phyloP scores from a whole-genome alignment of 164 flowering plant genomes.

The Echeveria elegans region DNA sequence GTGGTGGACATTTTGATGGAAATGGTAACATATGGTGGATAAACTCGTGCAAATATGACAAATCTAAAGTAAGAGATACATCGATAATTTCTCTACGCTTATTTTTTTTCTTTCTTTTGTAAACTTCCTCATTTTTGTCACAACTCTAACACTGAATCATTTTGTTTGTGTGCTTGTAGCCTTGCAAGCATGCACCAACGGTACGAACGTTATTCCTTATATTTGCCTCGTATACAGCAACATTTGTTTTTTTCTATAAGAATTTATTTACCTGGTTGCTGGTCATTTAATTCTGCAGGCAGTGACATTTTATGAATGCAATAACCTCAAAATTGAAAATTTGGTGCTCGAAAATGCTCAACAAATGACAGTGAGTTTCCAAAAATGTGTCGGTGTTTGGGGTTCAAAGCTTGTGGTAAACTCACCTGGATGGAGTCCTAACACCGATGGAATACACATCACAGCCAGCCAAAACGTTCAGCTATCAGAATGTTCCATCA shows the following conservation, averaged over 20 bases:
- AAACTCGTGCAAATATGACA: conserved; percentile 30
- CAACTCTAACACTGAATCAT: neutral
- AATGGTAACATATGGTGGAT: conserved; percentile 61
- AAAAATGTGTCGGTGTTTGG: conserved; percentile 26
- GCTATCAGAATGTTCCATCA: conserved; percentile 27
- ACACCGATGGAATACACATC: conserved; percentile 80
- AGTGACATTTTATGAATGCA: conserved; percentile 33
- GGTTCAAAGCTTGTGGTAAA: conserved; percentile 32
- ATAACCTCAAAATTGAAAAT: conserved; percentile 25
- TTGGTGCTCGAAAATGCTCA: conserved; percentile 38
- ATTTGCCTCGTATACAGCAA: too few relatives aligned
- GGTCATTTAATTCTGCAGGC: too few relatives aligned
- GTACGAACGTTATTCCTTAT: too few relatives aligned
- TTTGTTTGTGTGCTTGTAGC: conserved; percentile 19
- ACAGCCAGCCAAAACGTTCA: conserved; percentile 32
- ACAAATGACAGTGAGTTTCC: conserved; percentile 40
- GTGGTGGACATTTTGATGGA: conserved; percentile 53
- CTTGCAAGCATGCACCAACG: conserved; percentile 27
- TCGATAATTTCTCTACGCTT: too few relatives aligned
- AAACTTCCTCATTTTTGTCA: neutral
- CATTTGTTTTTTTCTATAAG: too few relatives aligned
- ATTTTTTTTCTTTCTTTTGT: too few relatives aligned
- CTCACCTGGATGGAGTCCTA: conserved; percentile 63
- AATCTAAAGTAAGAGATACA: conserved; percentile 15
- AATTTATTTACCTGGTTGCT: too few relatives aligned